Evolutionary conservation across 106 monocot genomes (phyloP), one percentile per base, ranked within the genome.

Genomic region (Chionographis japonica): DNA sequence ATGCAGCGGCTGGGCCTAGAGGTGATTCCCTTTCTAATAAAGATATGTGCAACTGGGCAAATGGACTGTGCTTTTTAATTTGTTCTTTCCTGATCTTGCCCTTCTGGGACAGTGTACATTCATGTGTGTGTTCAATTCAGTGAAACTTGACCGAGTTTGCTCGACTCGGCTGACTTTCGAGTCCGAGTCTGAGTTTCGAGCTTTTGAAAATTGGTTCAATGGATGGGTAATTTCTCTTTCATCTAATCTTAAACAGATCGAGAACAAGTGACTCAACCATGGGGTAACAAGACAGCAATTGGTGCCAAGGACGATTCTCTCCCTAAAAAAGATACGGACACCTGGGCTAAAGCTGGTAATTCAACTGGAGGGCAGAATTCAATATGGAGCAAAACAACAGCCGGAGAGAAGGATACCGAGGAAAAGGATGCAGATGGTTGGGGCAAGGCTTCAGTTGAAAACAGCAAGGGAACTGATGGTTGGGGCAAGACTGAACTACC

Each of bases 331-430:
- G 66, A 38, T n/a, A 27, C 15, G 40, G 62, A 66, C 20, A 35
- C 17, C 66, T 66, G 66, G 50, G 66, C 13, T 50, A 49, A 41
- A 10, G 6, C 16, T 20, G 15, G 4, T 14, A 13, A 11, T 12
- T 66, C 66, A 50, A 52, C 37, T 51, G 66, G 16, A 51, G 35
- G 52, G 20, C 60, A 60, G 60, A 60, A 60, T 52, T n/a, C 50
- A 52, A 18, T 50, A 51, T 66, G 66, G 66, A 19, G 35, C 7
- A 66, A 66, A 8, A 5, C 63, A 39, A 51, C 11, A 52, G 49
- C n/a, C 1, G n/a, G 50, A 18, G 13, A 66, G 6, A 66, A 66
- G 35, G 18, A 13, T 49, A 36, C 18, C 6, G 63, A 37, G 40
- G 43, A 42, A 16, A 64, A 7, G 8, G 66, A 11, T 51, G 41